These are phyloP conservation scores for Termitomyces sp. DNA, from an alignment of 768 basidiomycete species.

Conservation along the genomic window DNA sequence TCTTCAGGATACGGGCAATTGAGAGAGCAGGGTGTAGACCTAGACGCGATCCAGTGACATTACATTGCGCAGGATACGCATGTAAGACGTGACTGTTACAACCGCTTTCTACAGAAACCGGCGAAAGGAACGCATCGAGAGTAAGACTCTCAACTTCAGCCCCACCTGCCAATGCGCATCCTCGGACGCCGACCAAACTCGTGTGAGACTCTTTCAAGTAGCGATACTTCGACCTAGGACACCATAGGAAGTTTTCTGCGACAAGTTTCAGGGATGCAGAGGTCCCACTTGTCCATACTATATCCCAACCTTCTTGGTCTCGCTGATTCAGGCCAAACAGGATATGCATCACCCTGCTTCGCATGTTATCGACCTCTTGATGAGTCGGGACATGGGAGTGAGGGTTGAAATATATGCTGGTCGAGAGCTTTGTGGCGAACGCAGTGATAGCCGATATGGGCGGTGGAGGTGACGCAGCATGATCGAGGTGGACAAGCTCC, in stretches of 20 bases:
- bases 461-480: conserved; percentile 14
- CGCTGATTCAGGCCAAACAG: conserved; percentile 7
- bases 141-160: conserved; percentile 10
- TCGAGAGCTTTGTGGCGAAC: conserved; percentile 1
- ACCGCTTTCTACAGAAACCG: background rate
- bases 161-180: conserved; percentile 11
- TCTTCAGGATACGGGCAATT: background rate
- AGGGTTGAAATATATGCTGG: conserved; percentile 10
- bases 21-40: conserved; percentile 10
- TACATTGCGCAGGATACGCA: conserved; percentile 15
- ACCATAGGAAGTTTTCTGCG: conserved; percentile 11
- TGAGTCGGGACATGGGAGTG: conserved; percentile 11
- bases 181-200: conserved; percentile 14
- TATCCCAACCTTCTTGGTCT: conserved; percentile 12
- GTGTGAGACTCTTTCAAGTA: conserved; percentile 13
- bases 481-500: conserved; percentile 13
- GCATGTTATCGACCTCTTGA: conserved; percentile 7
- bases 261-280: conserved; percentile 11
- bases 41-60: conserved; percentile 14
- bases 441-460: conserved; percentile 9
- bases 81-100: background rate
- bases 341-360: conserved; percentile 10
- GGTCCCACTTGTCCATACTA: conserved; percentile 14
- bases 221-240: conserved; percentile 2
- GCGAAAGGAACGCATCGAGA: conserved; percentile 7